Evolutionary conservation across 768 basidiomycete species (phyloP).

Genomic region (Calvatia gigantea): DNA sequence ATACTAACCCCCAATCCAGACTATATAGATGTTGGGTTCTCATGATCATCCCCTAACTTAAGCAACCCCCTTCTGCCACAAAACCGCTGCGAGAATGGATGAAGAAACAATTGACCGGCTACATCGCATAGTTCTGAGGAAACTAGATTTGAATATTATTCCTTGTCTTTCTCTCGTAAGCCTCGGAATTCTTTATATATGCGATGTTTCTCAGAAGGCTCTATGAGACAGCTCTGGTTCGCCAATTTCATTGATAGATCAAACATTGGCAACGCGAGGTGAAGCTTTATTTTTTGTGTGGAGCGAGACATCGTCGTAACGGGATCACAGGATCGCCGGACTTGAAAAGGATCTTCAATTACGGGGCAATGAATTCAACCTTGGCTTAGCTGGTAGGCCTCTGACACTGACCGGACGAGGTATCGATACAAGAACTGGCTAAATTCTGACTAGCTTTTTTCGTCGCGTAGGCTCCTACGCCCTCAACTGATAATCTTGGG

Average conservation of each 20-base stretch:
- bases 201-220: neutral
- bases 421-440: neutral
- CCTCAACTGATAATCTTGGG: neutral
- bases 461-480: neutral
- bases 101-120: neutral
- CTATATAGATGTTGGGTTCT: too few relatives aligned
- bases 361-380: constrained; percentile 25
- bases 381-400: constrained; percentile 10
- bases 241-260: constrained; percentile 25
- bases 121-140: constrained; percentile 19
- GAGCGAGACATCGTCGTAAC: too few relatives aligned
- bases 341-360: constrained; percentile 24
- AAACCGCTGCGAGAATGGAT: neutral
- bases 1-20: too few relatives aligned
- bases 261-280: constrained; percentile 27
- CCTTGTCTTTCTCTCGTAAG: constrained; percentile 28
- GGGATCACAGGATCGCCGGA: constrained; percentile 21
- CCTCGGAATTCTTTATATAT: constrained; percentile 13
- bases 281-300: neutral
- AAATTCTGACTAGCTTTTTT: neutral
- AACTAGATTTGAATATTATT: constrained; percentile 30
- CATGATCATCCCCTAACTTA: neutral
- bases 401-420: neutral
- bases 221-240: neutral
- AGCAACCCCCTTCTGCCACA: neutral